Percentiles rank a stretch among this genome's conserved stretches.
phyloP scores from a whole-genome alignment of 805 yeast genomes.

The Yarrowia deformans region DNA sequence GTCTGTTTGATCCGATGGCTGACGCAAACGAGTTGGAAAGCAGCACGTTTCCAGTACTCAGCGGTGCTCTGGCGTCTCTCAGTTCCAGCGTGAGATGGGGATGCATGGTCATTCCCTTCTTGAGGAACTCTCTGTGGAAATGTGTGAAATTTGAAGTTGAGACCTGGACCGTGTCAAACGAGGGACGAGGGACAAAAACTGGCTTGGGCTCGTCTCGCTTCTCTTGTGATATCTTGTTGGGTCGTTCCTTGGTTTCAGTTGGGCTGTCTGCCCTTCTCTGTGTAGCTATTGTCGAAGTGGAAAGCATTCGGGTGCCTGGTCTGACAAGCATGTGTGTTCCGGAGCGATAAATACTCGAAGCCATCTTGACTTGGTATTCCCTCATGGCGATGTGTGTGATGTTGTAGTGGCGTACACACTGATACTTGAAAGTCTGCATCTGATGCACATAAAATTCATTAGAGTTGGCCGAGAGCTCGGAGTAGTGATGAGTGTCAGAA shows the following conservation, averaged over 20 bases:
- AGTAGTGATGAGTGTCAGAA: too few species aligned
- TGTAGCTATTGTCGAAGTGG: not conserved
- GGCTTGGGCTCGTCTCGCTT: constrained; percentile 2
- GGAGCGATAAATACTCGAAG: not conserved
- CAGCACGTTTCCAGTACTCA: constrained; percentile 80
- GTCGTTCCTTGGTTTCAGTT: not conserved
- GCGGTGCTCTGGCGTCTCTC: constrained; percentile 88
- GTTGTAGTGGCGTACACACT: constrained; percentile 13
- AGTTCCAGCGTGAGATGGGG: constrained; percentile 87
- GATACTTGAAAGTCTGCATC: constrained; percentile 27
- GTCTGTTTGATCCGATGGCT: constrained; percentile 26
- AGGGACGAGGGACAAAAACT: constrained; percentile 4
- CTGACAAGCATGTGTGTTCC: not conserved
- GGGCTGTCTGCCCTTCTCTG: not conserved
- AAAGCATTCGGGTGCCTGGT: not conserved
- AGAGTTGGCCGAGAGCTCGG: not conserved
- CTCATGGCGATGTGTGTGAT: constrained; percentile 1
- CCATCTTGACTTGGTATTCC: constrained; percentile 17
- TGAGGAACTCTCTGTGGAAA: constrained; percentile 36
- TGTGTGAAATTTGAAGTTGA: constrained; percentile 31
- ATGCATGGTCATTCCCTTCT: constrained; percentile 34
- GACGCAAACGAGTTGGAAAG: constrained; percentile 56
- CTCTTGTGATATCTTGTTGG: not conserved
- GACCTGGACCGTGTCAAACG: constrained; percentile 16
- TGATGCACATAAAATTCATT: constrained; percentile 15